Evolutionary conservation across 495 filamentous ascomycete genomes (phyloP), one percentile per base, ranked within the genome.

Genomic region (Penicillium nucicola): DNA sequence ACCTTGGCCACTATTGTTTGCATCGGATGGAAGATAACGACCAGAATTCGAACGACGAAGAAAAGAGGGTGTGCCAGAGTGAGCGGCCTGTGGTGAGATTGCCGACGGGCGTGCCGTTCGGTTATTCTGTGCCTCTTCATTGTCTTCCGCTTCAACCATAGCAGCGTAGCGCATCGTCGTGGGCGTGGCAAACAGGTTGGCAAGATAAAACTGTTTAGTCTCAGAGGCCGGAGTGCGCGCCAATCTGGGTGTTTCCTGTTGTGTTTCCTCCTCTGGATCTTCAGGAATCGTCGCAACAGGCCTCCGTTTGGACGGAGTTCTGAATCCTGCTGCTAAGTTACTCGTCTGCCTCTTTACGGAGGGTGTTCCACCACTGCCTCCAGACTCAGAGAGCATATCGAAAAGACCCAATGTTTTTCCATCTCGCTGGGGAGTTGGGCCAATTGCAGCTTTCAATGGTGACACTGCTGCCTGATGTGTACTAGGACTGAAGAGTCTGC

Each of bases 361-460:
- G 0, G 72, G 75, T 2, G 71, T 75, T 0, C 75, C 71, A 1
- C 67, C 69, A 36, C 68, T 77, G 10, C 79, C 75, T 4, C 76
- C 69, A 2, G 84, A 80, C 33, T 81, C 79, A 18, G 81, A 80
- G 5, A 96, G 76, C 22, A 91, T 75, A 63, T 98, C 93, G 59
- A 97, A 98, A n/a, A 98, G 68, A 4, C 93, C 92, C 0, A 98
- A 74, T 1, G 93, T 81, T 33, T 81, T 83, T 11, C 93, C 93
- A 66, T 96, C 88, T 51, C 86, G 87, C 57, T 97, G 92, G 2
- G 93, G 93, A 1, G 93, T 97, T 2, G 92, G 92, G 6, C 91
- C 91, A 54, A 97, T 79, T 17, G 69, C 66, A 36, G 66, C 46
- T 33, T 74, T 74, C 7, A 74, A 48, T 2, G 71, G 72, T 5